These are phyloP conservation scores for Rhynchosporium secalis DNA, from an alignment of 2,329 filamentous ascomycete genomes.

Conservation along the genomic window DNA sequence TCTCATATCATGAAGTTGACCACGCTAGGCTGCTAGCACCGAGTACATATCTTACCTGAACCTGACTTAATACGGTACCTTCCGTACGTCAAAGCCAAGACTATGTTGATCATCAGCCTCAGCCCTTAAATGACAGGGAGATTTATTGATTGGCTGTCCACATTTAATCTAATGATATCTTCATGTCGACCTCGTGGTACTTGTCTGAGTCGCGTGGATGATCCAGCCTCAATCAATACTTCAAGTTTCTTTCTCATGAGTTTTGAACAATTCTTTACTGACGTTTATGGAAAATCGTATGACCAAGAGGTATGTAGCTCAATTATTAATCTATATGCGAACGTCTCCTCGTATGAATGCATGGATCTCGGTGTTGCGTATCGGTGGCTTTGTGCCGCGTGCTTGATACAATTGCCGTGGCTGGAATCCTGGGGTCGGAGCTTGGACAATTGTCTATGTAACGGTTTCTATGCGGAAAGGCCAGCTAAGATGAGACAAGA, in stretches of 20 bases:
- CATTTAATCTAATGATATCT: neutral
- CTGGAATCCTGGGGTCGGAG: neutral
- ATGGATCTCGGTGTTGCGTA: neutral
- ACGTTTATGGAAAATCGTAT: neutral
- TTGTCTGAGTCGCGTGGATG: conserved; percentile 9
- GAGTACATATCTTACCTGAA: neutral
- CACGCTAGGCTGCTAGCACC: no score
- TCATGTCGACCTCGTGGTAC: conserved; percentile 1
- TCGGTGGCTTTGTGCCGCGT: conserved; percentile 8
- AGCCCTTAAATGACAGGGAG: neutral
- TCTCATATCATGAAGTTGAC: no score
- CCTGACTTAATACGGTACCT: neutral
- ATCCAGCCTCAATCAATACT: neutral
- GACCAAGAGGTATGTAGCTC: neutral
- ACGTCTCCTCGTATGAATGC: neutral
- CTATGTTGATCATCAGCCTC: neutral
- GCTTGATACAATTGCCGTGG: conserved; percentile 4
- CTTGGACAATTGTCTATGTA: neutral
- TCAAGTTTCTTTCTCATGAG: neutral
- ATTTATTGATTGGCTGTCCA: conserved; percentile 3
- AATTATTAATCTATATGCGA: neutral
- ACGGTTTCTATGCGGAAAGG: neutral
- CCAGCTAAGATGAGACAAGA: neutral
- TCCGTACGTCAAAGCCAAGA: conserved; percentile 4
- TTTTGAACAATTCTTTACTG: neutral